Percentiles rank a stretch among this genome's conserved stretches.
Evolutionary conservation across 495 filamentous ascomycete genomes (phyloP).

Genomic region (Extremus antarcticus): DNA sequence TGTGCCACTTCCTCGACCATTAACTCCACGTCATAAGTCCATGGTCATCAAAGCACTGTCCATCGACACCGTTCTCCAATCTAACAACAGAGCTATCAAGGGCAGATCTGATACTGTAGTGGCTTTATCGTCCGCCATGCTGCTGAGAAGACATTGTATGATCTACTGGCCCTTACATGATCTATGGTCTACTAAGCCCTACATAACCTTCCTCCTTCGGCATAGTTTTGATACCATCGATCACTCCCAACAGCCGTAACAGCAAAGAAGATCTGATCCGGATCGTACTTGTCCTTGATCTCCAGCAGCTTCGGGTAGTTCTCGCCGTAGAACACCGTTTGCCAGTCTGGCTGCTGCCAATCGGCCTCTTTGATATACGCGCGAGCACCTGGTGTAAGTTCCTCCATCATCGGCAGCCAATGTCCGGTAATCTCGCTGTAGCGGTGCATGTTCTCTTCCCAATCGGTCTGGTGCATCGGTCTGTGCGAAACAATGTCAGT

Average conservation of each 20-base stretch:
- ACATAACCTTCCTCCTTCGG: slow-evolving; percentile 4
- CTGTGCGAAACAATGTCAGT: too few species aligned
- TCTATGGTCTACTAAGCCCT: neutral
- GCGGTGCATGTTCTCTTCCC: neutral
- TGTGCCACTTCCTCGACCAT: too few species aligned
- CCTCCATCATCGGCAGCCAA: slow-evolving; percentile 4
- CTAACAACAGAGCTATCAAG: too few species aligned
- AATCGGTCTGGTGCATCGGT: neutral
- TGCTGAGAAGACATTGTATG: too few species aligned
- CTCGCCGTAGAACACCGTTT: slow-evolving; percentile 16
- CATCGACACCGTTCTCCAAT: too few species aligned
- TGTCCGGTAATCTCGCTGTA: slow-evolving; percentile 4
- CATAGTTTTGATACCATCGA: slow-evolving; percentile 1
- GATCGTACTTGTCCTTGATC: slow-evolving; percentile 22
- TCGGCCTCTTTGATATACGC: slow-evolving; percentile 45
- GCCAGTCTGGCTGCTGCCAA: slow-evolving; percentile 13
- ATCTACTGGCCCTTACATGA: too few species aligned
- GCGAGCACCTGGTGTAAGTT: slow-evolving; percentile 24
- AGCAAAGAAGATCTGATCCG: slow-evolving; percentile 14
- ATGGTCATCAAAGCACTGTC: too few species aligned
- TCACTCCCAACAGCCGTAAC: slow-evolving; percentile 17
- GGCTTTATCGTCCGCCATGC: too few species aligned
- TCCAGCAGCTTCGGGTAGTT: slow-evolving; percentile 12
- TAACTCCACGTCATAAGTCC: too few species aligned
- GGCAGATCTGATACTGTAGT: too few species aligned